Evolutionary conservation across 108 stramenopile species (phyloP), one percentile per base, ranked within the genome.

Genomic region (Stephanodiscus minutulus): DNA sequence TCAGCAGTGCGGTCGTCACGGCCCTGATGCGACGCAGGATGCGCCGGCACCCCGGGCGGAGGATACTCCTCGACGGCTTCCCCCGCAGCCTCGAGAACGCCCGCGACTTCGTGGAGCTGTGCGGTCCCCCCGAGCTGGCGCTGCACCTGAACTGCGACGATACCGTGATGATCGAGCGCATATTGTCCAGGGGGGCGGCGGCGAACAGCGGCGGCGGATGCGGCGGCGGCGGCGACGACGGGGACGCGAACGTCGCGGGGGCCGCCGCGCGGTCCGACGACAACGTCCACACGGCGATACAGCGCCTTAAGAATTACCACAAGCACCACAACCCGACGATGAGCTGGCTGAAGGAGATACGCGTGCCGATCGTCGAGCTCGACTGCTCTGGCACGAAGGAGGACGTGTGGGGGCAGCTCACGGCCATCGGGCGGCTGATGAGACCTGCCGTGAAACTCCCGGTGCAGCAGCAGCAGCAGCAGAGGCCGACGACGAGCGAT

Each of bases 61-160:
- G 91, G 17, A 83, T 95, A 37, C 63, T 97, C 52, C 43, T 97
- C 33, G 96, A 97, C 68, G 96, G 96, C 53, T 97, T 93, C 80
- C 96, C 96, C 1, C 76, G 96, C 9, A 85, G 78, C 50, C 46
- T 82, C 71, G 84, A 91, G 66, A 88, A 93, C 68, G 91, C 90
- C 7, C 59, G 73, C 9, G 89, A 88, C 79, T 77, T 92, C 43
- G 83, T 89, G 36, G 71, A 74, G 22, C 66, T 90, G 25, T 87
- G 90, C 64, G 91, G 94, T 10, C 77, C 79, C 7, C 89, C 91
- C 4, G 89, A 90, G 64, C 66, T 91, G 44, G 91, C 91, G 15
- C 59, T 96, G 72, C 89, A 92, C 78, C 76, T 95, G 50, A 70
- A 81, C 44, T 93, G 91, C 65, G 89, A 93, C 24, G 91, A 93